Conservation (phyloP, 2,329 filamentous ascomycete species). For the Zymoseptoria pseudotritici region DNA sequence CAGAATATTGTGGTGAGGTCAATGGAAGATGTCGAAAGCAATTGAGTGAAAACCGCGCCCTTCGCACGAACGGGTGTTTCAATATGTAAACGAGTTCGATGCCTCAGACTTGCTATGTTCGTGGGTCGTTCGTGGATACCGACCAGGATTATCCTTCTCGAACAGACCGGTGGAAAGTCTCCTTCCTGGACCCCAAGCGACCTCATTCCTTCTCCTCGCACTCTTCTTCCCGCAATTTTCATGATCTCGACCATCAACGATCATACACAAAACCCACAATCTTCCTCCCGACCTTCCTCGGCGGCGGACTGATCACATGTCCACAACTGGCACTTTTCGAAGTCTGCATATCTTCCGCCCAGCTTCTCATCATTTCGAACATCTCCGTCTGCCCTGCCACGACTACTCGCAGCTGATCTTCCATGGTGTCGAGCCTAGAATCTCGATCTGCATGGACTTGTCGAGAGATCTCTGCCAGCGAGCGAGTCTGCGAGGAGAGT, state of each 20-base stretch:
- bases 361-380: conserved; percentile 18
- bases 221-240: no score
- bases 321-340: conserved; percentile 17
- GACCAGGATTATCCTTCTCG: no score
- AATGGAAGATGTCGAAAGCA: no score
- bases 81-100: no score
- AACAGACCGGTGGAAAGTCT: no score
- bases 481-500: conserved; percentile 1
- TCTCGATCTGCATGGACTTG: conserved; percentile 7
- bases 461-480: conserved; percentile 3
- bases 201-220: background rate
- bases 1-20: background rate
- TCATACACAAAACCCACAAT: conserved; percentile 28
- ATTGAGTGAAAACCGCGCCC: no score
- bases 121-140: no score
- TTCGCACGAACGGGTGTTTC: background rate
- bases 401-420: conserved; percentile 21
- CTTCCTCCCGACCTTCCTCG: conserved; percentile 26
- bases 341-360: conserved; percentile 18
- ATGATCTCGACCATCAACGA: background rate
- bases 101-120: no score
- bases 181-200: background rate
- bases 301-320: conserved; percentile 26
- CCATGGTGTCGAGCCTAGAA: conserved; percentile 16
- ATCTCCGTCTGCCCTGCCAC: conserved; percentile 23